Evolutionary conservation across 2,329 filamentous ascomycete genomes (phyloP), one percentile per base, ranked within the genome.

Genomic region (Penicillium brevicompactum): DNA sequence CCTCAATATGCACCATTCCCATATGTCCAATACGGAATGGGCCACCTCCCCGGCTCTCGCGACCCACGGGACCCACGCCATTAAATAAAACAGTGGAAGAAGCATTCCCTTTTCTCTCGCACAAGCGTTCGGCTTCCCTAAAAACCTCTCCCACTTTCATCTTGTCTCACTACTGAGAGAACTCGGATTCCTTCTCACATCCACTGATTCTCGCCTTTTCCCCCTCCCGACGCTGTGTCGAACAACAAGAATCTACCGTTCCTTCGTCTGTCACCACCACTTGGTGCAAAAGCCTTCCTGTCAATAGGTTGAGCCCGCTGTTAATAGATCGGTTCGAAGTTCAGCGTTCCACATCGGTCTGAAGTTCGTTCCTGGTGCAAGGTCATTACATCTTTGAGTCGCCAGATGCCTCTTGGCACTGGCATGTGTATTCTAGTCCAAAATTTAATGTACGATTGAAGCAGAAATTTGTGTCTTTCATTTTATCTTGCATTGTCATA

Each of bases 1-100:
- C 46, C 61, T 21, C 55, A 69, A 13, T 73, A 67, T 51, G 67
- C 65, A 6, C 69, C 67, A n/a, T 67, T 71, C 53, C 63, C 63
- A 27, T 65, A 62, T 47, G 55, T 58, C 7, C 58, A 56, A 7
- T 66, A 63, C 43, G 49, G 49, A 14, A 51, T 56, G 53, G 40
- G 32, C 40, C 46, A 79, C 42, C 41, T 55, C 24, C 52, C 47
- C 24, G 52, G 52, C 50, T 24, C 43, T 16, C 52, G 51, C 16
- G 49, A 55, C 40, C 52, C 52, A 18, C 9, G 41, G 41, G 52
- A 38, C 11, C 51, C 51, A 34, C 52, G 52, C 47, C 52, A 37
- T 55, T 55, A 47, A 55, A 48, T 4, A 8, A 37, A 37, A 37
- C 6, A n/a, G n/a, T 37, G 6, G 13, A n/a, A 5, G 31, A 34